Percentiles rank a stretch among this genome's conserved stretches.
phyloP scores from a whole-genome alignment of 495 filamentous ascomycete genomes.

The Aspergillus leporis region DNA sequence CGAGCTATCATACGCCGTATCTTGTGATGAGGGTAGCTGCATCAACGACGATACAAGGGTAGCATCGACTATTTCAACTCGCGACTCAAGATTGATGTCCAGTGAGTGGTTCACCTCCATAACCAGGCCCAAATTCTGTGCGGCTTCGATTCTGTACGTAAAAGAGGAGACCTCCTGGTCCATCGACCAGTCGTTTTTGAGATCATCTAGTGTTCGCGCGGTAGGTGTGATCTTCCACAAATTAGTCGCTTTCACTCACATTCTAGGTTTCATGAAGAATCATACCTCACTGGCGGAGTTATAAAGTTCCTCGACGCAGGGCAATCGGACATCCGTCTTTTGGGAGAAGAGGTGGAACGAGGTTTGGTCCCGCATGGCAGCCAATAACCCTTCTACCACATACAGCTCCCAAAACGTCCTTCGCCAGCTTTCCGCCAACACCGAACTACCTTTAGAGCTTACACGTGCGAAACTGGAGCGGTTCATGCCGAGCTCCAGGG shows the following conservation, averaged over 20 bases:
- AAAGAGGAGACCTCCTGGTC: conserved; percentile 25
- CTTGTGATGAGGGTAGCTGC: conserved; percentile 64
- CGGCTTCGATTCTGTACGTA: conserved; percentile 47
- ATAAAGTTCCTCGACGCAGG: conserved; percentile 25
- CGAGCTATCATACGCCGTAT: conserved; percentile 57
- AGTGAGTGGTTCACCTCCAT: conserved; percentile 47
- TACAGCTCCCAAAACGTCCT: conserved; percentile 85
- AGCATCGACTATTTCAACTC: conserved; percentile 55
- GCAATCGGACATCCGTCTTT: conserved; percentile 28
- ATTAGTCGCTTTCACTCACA: background rate
- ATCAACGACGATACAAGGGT: conserved; percentile 68
- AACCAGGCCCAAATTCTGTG: conserved; percentile 64
- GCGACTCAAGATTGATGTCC: conserved; percentile 15
- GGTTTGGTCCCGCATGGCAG: conserved; percentile 28
- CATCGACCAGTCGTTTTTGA: conserved; percentile 16
- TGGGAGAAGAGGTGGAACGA: conserved; percentile 36
- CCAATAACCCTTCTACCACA: conserved; percentile 58
- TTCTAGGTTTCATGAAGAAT: background rate
- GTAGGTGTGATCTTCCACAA: conserved; percentile 6
- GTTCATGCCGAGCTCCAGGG: conserved; percentile 69
- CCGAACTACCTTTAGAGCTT: conserved; percentile 37
- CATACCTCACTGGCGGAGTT: conserved; percentile 13
- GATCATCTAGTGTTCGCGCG: conserved; percentile 13
- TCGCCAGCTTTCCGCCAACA: conserved; percentile 73
- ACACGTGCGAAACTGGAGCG: conserved; percentile 41